Conservation (phyloP, 2,329 filamentous ascomycete species). For the Rhynchosporium graminicola region DNA sequence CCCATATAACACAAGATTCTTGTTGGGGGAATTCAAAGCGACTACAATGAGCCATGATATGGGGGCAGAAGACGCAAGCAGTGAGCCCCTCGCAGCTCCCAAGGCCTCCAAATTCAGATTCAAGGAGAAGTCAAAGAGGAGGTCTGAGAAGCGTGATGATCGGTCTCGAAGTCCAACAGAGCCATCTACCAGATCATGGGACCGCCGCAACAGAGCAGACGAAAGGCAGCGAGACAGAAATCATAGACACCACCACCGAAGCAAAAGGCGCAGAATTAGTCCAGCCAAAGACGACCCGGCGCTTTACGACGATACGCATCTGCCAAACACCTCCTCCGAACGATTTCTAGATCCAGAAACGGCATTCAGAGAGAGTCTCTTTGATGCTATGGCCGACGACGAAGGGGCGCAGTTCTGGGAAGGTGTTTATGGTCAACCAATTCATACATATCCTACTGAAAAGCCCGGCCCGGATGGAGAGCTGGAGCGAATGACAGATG, state of each 20-base stretch:
- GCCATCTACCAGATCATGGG: background rate
- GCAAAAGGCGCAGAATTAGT: constrained; percentile 32
- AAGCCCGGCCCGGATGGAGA: constrained; percentile 50
- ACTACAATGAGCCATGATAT: constrained; percentile 27
- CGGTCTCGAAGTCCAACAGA: constrained; percentile 17
- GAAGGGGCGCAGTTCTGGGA: constrained; percentile 97
- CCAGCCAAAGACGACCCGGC: constrained; percentile 40
- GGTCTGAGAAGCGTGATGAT: constrained; percentile 17
- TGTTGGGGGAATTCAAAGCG: background rate
- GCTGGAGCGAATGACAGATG: constrained; percentile 85
- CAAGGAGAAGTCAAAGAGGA: constrained; percentile 37
- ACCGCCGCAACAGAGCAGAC: constrained; percentile 14
- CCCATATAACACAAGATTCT: background rate
- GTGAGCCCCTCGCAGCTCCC: constrained; percentile 18
- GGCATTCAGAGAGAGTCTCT: constrained; percentile 90
- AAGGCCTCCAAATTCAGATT: constrained; percentile 36
- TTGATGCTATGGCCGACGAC: constrained; percentile 95
- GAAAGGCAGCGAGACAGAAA: constrained; percentile 22
- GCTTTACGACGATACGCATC: constrained; percentile 44
- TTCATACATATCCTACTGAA: constrained; percentile 70
- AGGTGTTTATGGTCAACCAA: constrained; percentile 91
- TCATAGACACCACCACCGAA: constrained; percentile 35
- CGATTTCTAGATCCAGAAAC: constrained; percentile 62
- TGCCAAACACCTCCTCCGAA: constrained; percentile 42
- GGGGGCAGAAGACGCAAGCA: constrained; percentile 10